These are phyloP conservation scores for Aspergillus piperis DNA, from an alignment of 2,329 filamentous ascomycete species.

Conservation along the genomic window DNA sequence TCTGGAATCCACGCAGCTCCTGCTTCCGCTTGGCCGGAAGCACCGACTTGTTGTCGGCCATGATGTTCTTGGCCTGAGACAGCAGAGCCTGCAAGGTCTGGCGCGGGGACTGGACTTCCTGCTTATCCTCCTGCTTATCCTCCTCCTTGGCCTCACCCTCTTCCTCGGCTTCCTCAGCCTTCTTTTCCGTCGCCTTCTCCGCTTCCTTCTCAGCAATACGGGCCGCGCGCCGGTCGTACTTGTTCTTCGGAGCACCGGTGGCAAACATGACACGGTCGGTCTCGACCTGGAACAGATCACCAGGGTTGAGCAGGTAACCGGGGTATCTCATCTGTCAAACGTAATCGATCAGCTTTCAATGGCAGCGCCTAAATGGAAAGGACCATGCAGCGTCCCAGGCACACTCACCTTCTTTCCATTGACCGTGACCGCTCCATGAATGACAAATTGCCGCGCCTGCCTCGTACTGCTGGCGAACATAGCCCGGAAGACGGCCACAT, in stretches of 20 bases:
- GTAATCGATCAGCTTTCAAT: not conserved
- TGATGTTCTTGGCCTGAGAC: constrained; percentile 60
- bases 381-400: not conserved
- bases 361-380: not conserved
- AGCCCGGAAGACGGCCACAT: constrained; percentile 91
- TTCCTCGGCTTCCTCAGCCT: constrained; percentile 31
- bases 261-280: constrained; percentile 84
- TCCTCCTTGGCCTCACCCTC: constrained; percentile 33
- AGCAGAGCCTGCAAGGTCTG: constrained; percentile 58
- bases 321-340: constrained; percentile 77
- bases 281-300: constrained; percentile 97
- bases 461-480: constrained; percentile 91
- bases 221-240: constrained; percentile 40
- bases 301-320: constrained; percentile 91
- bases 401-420: constrained; percentile 84
- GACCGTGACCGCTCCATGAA: constrained; percentile 90
- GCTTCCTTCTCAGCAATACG: constrained; percentile 32
- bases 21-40: constrained; percentile 73
- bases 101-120: constrained; percentile 45
- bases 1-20: constrained; percentile 71
- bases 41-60: constrained; percentile 53
- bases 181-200: constrained; percentile 18
- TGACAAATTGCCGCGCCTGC: constrained; percentile 90
- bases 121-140: constrained; percentile 26
- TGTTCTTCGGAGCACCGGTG: constrained; percentile 72